Evolutionary conservation across 2,329 filamentous ascomycete genomes (phyloP), one percentile per base, ranked within the genome.

Genomic region (Diplocarpon mali): DNA sequence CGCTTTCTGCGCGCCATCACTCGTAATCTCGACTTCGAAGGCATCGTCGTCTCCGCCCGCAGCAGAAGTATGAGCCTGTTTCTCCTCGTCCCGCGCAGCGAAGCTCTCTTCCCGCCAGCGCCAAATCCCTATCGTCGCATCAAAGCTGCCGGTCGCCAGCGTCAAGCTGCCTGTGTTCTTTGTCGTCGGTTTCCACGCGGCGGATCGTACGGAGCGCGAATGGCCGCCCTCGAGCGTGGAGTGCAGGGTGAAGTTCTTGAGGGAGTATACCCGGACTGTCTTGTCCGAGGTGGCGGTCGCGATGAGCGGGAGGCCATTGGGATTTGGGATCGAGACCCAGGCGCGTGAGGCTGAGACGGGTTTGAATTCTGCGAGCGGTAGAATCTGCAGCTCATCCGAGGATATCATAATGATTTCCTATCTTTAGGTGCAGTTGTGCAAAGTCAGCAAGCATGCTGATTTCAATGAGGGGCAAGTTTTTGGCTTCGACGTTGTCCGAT

Each of bases 111-210:
- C 69, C 53, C 77, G 75, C 66, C 75, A 79, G 52, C 75, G 80
- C 90, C 80, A 94, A 56, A 85, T 76, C 9, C 88, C 92, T 2
- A 90, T 89, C 1, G 85, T 93, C 13, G 86, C 83, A 64, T 98
- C 92, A 62, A 98, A 98, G 62, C 84, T 92, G 3, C 87, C 92
- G 0, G 89, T 95, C 5, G 90, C 89, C 13, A 96, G 75, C 36
- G 90, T 86, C 45, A 85, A 80, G 60, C 80, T 77, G 15, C 70
- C 73, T 49, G 71, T 65, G 2, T 68, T 65, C 12, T 72, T 67
- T 35, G 76, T 66, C 48, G 73, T 72, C 0, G 89, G 88, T 65
- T 94, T 94, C 92, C 92, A 98, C 31, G 86, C 81, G 15, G 81
- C 78, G 40, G 79, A 78, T 44, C 92, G 78, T n/a, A 98, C 80